Conservation (phyloP, 2,329 filamentous ascomycete genomes). For the Mollisia scopiformis region DNA sequence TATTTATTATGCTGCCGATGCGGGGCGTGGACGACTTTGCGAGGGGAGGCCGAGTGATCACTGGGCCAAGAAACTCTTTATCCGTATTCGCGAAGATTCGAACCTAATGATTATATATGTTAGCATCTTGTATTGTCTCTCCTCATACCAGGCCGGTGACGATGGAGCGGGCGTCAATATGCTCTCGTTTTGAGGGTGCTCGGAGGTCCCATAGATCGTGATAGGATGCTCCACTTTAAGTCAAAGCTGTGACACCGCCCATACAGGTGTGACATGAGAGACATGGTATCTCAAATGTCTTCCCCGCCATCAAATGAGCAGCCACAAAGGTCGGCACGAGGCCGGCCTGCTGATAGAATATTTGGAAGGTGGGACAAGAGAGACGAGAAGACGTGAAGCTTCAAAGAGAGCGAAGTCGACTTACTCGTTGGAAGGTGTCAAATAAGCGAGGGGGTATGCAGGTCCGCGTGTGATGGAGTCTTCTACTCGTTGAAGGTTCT, state of each 20-base stretch:
- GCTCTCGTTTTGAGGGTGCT: background rate
- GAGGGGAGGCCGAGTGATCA: background rate
- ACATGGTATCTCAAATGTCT: background rate
- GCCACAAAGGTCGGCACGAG: slow-evolving; percentile 2
- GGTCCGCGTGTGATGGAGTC: slow-evolving; percentile 22
- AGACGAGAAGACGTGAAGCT: background rate
- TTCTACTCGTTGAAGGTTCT: slow-evolving; percentile 20
- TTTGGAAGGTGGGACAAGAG: background rate
- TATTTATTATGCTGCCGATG: background rate
- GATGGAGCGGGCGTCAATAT: background rate
- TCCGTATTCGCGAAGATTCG: background rate
- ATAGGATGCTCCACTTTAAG: background rate
- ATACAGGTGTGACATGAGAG: background rate
- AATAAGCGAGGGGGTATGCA: slow-evolving; percentile 14
- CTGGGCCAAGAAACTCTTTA: slow-evolving; percentile 1
- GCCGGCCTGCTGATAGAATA: background rate
- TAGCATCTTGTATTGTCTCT: background rate
- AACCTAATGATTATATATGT: slow-evolving; percentile 3
- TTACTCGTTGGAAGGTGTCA: slow-evolving; percentile 16
- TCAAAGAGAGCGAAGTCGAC: slow-evolving; percentile 3
- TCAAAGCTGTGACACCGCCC: slow-evolving; percentile 1
- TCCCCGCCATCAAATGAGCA: slow-evolving; percentile 8
- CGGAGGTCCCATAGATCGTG: background rate
- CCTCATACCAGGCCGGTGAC: background rate
- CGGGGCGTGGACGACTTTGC: background rate